Conservation (phyloP, 441 rosid genomes). For the Bruguiera hainesii region DNA sequence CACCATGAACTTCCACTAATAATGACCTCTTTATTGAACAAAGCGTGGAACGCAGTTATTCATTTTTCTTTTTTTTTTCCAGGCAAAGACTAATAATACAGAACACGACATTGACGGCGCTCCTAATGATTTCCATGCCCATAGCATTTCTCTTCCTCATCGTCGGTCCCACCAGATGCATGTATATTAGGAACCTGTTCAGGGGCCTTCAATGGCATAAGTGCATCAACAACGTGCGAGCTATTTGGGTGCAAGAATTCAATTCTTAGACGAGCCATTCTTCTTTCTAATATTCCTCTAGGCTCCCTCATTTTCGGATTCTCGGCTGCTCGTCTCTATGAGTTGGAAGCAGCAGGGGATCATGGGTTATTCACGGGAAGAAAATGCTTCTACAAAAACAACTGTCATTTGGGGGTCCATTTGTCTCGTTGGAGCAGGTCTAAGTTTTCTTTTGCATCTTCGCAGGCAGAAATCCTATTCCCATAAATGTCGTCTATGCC, state of each 20-base stretch:
- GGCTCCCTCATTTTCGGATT: constrained; percentile 26
- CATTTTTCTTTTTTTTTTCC: not conserved
- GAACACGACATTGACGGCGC: constrained; percentile 18
- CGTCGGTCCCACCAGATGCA: constrained; percentile 5
- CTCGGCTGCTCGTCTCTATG: constrained; percentile 21
- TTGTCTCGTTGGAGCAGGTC: constrained; percentile 17
- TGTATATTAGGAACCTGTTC: constrained; percentile 27
- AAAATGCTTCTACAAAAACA: constrained; percentile 18
- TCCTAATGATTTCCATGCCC: constrained; percentile 28
- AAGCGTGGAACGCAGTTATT: too few relatives aligned
- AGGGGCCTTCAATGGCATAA: constrained; percentile 22
- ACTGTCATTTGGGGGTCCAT: constrained; percentile 29
- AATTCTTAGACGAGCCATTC: constrained; percentile 15
- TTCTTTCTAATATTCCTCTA: constrained; percentile 25
- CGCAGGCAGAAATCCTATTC: constrained; percentile 3
- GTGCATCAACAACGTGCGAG: constrained; percentile 16
- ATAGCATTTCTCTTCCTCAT: constrained; percentile 27
- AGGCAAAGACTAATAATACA: constrained; percentile 19
- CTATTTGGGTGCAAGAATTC: constrained; percentile 18
- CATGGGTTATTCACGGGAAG: constrained; percentile 16
- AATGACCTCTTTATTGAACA: too few relatives aligned
- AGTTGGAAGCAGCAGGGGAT: not conserved
- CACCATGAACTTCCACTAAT: not conserved
- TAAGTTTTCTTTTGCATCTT: constrained; percentile 23
- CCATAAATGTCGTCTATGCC: too few relatives aligned